Conservation (phyloP, 2,329 filamentous ascomycete species). For the Aspergillus arachidicola region DNA sequence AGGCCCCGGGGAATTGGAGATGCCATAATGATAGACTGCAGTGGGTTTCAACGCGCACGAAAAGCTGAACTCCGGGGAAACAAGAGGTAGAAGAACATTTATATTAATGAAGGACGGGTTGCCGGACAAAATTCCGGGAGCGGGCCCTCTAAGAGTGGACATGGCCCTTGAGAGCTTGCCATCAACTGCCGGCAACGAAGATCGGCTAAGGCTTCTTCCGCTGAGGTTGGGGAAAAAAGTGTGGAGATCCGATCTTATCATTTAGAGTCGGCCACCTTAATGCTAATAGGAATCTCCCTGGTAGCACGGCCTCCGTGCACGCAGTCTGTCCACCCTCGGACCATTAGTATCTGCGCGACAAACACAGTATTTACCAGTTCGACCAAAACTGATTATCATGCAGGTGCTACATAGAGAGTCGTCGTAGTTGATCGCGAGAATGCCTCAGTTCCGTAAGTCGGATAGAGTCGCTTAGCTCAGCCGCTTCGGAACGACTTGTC, state of each 20-base stretch:
- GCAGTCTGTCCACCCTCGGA: not conserved
- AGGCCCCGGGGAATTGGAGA: constrained; percentile 64
- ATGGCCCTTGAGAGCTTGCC: constrained; percentile 24
- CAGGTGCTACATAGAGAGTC: not conserved
- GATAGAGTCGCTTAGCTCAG: constrained; percentile 28
- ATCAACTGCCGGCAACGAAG: constrained; percentile 34
- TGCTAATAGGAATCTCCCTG: not conserved
- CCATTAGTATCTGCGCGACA: not conserved
- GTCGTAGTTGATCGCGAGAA: not conserved
- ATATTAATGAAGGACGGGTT: constrained; percentile 43
- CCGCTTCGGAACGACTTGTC: constrained; percentile 23
- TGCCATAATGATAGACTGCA: constrained; percentile 43
- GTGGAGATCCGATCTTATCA: constrained; percentile 21
- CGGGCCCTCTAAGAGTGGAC: constrained; percentile 24
- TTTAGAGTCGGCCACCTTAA: not conserved
- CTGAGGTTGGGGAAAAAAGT: constrained; percentile 22
- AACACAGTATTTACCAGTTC: not conserved
- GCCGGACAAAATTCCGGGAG: constrained; percentile 34
- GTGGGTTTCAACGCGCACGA: constrained; percentile 1
- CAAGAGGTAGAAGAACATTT: constrained; percentile 19
- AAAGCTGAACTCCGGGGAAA: constrained; percentile 12
- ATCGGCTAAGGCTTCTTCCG: constrained; percentile 43
- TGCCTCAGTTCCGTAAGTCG: constrained; percentile 10
- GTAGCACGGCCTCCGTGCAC: not conserved
- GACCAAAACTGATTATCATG: not conserved